Evolutionary conservation across 768 basidiomycete genomes (phyloP), one percentile per base, ranked within the genome.

Genomic region (Calocybe cyanea): DNA sequence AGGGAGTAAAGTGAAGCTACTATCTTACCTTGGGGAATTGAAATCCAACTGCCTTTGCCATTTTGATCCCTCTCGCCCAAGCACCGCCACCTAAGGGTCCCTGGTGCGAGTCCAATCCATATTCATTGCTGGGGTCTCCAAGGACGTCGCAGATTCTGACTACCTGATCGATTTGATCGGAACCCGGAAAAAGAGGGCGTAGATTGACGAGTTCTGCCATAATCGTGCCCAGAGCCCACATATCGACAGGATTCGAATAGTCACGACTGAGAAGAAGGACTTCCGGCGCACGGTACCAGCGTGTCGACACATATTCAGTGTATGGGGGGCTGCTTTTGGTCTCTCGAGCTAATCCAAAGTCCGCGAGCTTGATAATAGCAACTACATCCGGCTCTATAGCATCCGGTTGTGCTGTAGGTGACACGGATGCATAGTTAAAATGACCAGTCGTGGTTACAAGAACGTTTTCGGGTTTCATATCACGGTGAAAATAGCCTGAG

Each of bases 381-480:
- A 92, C 84, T 45, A 99, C 96, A 64, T 99, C 96, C 69, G 84
- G 95, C 45, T 80, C 75, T 31, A 83, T 76, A 8, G 80, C 74
- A 48, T 80, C 76, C 7, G 76, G 79, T 44, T 76, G 72, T 14
- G 83, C 79, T 41, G 77, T 59, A 9, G 89, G 83, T n/a, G 82
- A 83, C 23, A 91, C 76, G 8, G 89, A 78, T 20, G 80, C 81
- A 61, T 99, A 99, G 66, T 96, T 91, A 54, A 87, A 85, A 41
- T 95, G 77, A 15, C 96, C 96, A 11, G 92, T 96, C 1, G 96
- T 98, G 14, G 96, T 98, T 57, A 99, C 96, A 41, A 99, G 81
- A 7, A 98, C 86, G 58, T 99, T 99, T 66, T 99, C 96, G 30
- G 96, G 96, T 67, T 99, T 99, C 92, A 99, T 96, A 65, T 99